phyloP scores from a whole-genome alignment of 1,284 basidiomycete species.

The Gastroboletus turbinatus region DNA sequence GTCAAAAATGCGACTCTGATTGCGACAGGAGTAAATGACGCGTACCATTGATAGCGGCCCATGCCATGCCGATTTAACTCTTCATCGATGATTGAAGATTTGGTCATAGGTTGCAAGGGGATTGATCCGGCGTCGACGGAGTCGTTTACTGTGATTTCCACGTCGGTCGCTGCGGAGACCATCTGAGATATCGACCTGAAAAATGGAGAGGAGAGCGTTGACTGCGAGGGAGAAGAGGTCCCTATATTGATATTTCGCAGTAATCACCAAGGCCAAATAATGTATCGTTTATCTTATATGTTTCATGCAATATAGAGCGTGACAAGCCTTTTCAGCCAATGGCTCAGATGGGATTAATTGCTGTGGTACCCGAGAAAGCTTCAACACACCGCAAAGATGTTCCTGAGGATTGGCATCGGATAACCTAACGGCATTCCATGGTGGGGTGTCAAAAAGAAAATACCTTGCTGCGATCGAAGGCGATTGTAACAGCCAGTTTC shows the following conservation, averaged over 20 bases:
- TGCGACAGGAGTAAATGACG: not conserved
- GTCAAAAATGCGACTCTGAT: not conserved
- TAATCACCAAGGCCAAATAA: no score
- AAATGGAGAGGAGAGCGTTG: not conserved
- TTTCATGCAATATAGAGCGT: not conserved
- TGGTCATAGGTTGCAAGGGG: not conserved
- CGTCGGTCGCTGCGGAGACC: not conserved
- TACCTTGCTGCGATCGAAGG: not conserved
- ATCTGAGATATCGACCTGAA: not conserved
- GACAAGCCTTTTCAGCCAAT: not conserved
- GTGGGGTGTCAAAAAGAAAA: no score
- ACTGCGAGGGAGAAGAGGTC: not conserved
- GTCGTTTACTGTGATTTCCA: not conserved
- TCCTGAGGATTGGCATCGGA: no score
- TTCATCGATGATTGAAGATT: constrained; percentile 14
- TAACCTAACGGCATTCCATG: not conserved
- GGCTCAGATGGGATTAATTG: not conserved
- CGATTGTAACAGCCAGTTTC: not conserved
- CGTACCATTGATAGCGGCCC: constrained; percentile 20
- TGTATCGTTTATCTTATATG: not conserved
- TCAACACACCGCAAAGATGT: no score
- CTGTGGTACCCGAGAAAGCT: no score
- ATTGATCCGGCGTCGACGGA: not conserved
- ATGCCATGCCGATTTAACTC: constrained; percentile 19
- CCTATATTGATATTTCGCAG: not conserved